Base-by-base conservation (phyloP, 805 yeast genomes). In the Myxozyma sirexii region DNA sequence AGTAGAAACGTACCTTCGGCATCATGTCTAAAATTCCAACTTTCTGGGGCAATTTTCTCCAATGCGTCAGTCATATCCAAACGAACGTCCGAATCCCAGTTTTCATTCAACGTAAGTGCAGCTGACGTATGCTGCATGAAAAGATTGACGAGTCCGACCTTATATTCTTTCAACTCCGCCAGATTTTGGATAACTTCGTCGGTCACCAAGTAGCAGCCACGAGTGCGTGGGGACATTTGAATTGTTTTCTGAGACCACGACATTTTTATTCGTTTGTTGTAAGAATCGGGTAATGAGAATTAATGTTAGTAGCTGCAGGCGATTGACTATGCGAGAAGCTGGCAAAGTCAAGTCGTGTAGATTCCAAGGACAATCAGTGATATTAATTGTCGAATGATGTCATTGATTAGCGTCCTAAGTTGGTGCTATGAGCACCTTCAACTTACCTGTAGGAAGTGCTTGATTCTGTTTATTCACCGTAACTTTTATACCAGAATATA, bases 111-210 rank as follows among this genome's bases (percentile, higher is more conserved):
- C 0, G 91, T 84, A 43, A 88, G 71, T 0, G 86, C 94, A 3
- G 92, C 92, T 8, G 90, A 84, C 1, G 96, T 88, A 72, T 88
- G 96, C 70, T 87, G 88, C 47, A 88, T 74, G 70, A 89, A 88
- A 26, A 88, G 72, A 67, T 87, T 81, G 55, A 87, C 71, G 26
- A 81, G 74, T 1, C 96, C 96, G 8, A 86, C 74, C 69, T 84
- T 81, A 72, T 81, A 84, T 39, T 82, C 70, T 56, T 77, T 77
- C 59, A 88, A 71, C 65, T 85, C 84, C 0, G 92, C 90, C 12
- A 89, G 69, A 17, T 80, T 76, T 5, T 65, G 35, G 12, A 80
- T 60, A 3, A 88, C 78, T 65, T 88, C 94, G 48, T 86, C 85
- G 1, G 91, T 86, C 57, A 88, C 81, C 27, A 89, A 76, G 72